Base-by-base conservation (phyloP, 176 grass and related monocot species). In the Carex parvula region DNA sequence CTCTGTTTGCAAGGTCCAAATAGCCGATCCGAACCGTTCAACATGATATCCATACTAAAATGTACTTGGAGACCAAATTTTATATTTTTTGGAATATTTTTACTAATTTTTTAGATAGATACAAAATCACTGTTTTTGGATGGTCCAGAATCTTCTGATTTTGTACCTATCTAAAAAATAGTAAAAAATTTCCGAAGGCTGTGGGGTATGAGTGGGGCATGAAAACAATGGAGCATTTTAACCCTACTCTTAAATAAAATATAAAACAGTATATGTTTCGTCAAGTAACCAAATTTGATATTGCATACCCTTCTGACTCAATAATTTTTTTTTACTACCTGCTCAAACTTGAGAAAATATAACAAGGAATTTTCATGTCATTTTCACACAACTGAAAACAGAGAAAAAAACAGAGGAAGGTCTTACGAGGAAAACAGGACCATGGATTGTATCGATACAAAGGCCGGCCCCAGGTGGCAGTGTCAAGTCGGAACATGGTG, bases 401-500 rank as follows among this genome's bases (percentile, higher is more conserved):
- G 69, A 79, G 37, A 62, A 81, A 82, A 68, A 7, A 7, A 70
- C 9, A 62, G 79, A 18, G 4, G n/a, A 80, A 69, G 41, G 57
- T 20, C 81, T 66, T 94, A 99, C 96, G 88, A 99, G 89, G 73
- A 86, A 99, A 81, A 79, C 86, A 78, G 90, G 88, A 12, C 96
- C 93, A 59, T 88, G 88, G 90, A 95, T 86, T 72, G 96, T 99
- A 84, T 89, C 84, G 53, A 99, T 89, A 85, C 91, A 92, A 87
- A 99, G 93, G 18, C 91, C 96, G 53, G 93, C 89, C 57, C 93
- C 96, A 91, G 78, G 87, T 76, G 96, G 96, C 60, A 99, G 73
- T 8, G 96, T 99, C 81, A 99, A 84, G 86, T 99, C 96, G 18
- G 91, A 76, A 33, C 90, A 99, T 32, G 96, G 88, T 85, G 88